phyloP scores from a whole-genome alignment of 306 rosid genomes.

The Trifolium fragiferum region DNA sequence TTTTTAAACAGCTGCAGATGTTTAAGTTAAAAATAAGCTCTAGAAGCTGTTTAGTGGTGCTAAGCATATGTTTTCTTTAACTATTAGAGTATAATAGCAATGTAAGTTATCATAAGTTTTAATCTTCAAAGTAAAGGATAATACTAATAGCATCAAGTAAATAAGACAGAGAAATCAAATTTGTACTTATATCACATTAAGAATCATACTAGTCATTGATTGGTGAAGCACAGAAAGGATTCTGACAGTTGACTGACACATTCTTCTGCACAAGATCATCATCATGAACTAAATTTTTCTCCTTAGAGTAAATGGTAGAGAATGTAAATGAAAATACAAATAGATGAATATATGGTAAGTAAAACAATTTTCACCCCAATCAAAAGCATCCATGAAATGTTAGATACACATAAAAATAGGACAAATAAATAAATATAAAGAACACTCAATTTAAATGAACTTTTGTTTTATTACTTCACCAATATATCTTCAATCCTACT shows the following conservation, averaged over 20 bases:
- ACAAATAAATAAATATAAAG: slow-evolving; percentile 51
- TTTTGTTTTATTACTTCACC: slow-evolving; percentile 40
- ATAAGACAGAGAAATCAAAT: slow-evolving; percentile 23
- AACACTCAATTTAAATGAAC: slow-evolving; percentile 53
- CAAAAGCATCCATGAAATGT: slow-evolving; percentile 46
- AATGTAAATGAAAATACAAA: slow-evolving; percentile 45
- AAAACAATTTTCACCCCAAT: slow-evolving; percentile 55
- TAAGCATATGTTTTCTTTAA: no score
- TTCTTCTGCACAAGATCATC: slow-evolving; percentile 30
- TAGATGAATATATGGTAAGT: slow-evolving; percentile 36
- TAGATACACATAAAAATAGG: slow-evolving; percentile 43
- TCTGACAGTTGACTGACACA: slow-evolving; percentile 30
- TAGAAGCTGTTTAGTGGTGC: no score
- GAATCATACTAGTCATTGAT: background rate
- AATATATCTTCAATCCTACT: slow-evolving; percentile 45
- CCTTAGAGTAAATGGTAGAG: slow-evolving; percentile 27
- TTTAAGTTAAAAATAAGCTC: background rate
- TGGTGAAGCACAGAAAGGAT: background rate
- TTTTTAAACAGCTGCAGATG: background rate
- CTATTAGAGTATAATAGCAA: background rate
- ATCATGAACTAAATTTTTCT: slow-evolving; percentile 28
- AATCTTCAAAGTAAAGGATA: background rate
- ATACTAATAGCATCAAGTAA: slow-evolving; percentile 22
- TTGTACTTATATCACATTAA: slow-evolving; percentile 39
- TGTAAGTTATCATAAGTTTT: slow-evolving; percentile 1